A percentile compares a stretch with the other conserved stretches of the same genome.
Evolutionary conservation across 75 land plant species (phyloP).

Genomic region (Picea glauca): DNA sequence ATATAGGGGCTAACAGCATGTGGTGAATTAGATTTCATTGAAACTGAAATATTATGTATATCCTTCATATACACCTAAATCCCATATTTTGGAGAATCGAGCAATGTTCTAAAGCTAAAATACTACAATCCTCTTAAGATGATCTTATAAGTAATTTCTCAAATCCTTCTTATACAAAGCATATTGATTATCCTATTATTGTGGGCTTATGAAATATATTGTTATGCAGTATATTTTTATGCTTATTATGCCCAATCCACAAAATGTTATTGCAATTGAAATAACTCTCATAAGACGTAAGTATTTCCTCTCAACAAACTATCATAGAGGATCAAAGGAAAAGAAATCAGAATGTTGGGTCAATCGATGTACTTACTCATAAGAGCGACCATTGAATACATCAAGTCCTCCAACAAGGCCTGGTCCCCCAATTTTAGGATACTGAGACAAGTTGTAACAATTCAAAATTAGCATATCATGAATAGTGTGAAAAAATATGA

Average conservation of each 20-base stretch:
- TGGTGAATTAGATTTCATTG: too few relatives aligned
- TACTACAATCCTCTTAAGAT: not conserved
- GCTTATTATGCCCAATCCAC: not conserved
- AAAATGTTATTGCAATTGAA: too few relatives aligned
- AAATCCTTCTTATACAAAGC: not conserved
- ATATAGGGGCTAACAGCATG: too few relatives aligned
- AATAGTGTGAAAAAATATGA: not conserved
- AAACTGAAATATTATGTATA: too few relatives aligned
- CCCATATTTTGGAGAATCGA: too few relatives aligned
- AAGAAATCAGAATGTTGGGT: not conserved
- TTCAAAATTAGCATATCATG: not conserved
- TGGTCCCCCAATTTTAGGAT: slow-evolving; percentile 89
- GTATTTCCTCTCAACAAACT: not conserved
- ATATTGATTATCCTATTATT: not conserved
- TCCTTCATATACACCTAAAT: too few relatives aligned
- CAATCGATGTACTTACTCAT: slow-evolving; percentile 39
- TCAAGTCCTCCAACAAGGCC: slow-evolving; percentile 79
- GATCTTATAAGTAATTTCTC: not conserved
- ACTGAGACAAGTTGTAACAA: slow-evolving; percentile 27
- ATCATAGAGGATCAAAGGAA: not conserved
- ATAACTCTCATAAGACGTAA: not conserved
- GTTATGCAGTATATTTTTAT: not conserved
- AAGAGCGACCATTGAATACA: slow-evolving; percentile 43
- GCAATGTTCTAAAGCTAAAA: too few relatives aligned
- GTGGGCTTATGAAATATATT: not conserved